Percentiles rank a stretch among this genome's conserved stretches.
Conservation (phyloP, 2,329 filamentous ascomycete genomes). For the Plenodomus biglobosus region DNA sequence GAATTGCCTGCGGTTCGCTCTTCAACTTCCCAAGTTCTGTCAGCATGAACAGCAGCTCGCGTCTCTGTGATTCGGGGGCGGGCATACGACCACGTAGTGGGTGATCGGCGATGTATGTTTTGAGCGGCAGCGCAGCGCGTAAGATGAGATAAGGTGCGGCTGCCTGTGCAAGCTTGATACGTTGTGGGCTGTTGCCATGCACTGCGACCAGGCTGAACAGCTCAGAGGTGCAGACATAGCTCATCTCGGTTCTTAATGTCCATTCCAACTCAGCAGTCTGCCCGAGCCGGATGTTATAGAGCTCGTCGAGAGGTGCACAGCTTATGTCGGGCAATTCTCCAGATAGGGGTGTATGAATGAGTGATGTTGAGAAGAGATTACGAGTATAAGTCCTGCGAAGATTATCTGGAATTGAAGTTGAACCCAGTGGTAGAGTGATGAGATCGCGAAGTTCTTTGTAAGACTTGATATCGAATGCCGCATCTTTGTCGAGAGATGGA, state of each 20-base stretch:
- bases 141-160: constrained; percentile 81
- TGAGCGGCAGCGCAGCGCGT: constrained; percentile 76
- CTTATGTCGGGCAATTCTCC: constrained; percentile 58
- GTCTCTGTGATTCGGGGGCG: constrained; percentile 77
- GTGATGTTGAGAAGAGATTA: constrained; percentile 77
- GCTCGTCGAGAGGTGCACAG: constrained; percentile 57
- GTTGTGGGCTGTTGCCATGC: constrained; percentile 48
- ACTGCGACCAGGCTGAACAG: constrained; percentile 60
- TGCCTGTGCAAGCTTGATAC: constrained; percentile 68
- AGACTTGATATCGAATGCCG: constrained; percentile 76
- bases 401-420: constrained; percentile 63
- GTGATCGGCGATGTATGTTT: constrained; percentile 86
- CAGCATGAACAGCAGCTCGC: constrained; percentile 75
- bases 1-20: constrained; percentile 71
- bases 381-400: constrained; percentile 70
- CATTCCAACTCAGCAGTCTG: constrained; percentile 69
- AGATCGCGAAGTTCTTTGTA: constrained; percentile 70
- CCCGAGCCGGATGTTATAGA: constrained; percentile 69
- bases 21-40: constrained; percentile 65
- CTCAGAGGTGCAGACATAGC: constrained; percentile 78
- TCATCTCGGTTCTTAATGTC: constrained; percentile 68
- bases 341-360: constrained; percentile 72
- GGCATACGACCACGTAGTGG: constrained; percentile 86
- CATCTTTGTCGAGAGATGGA: constrained; percentile 56
- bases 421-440: constrained; percentile 73